Conservation (phyloP, 208 protist genomes). For the Trypanosoma cruzi region DNA sequence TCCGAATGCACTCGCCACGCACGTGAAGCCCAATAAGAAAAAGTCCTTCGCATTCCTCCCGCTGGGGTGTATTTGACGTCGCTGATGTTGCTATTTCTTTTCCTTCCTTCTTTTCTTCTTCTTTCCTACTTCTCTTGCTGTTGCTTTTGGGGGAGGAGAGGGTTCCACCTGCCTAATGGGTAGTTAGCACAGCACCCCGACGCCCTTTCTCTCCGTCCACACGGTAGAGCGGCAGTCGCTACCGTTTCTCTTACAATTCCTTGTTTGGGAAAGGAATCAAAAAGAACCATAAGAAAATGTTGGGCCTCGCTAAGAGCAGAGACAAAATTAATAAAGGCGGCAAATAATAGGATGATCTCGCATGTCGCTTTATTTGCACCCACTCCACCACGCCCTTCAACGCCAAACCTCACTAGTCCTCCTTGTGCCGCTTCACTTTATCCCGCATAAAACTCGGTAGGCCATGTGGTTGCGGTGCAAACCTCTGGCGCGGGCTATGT, state of each 20-base stretch:
- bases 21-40: conserved; percentile 22
- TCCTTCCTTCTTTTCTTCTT: conserved; percentile 5
- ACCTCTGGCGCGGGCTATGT: conserved; percentile 3
- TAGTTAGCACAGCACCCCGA: not conserved
- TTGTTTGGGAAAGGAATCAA: not conserved
- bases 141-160: not conserved
- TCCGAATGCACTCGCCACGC: conserved; percentile 66
- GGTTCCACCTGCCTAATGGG: too few relatives aligned
- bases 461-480: not conserved
- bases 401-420: conserved; percentile 1
- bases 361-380: not conserved
- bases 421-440: conserved; percentile 2
- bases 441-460: conserved; percentile 1
- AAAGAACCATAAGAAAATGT: not conserved
- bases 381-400: not conserved
- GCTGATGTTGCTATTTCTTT: not conserved
- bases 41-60: conserved; percentile 11
- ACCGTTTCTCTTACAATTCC: not conserved
- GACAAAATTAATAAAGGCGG: not conserved
- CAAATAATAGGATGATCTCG: not conserved
- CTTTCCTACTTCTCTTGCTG: not conserved
- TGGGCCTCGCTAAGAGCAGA: not conserved
- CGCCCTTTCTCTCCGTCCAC: not conserved
- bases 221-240: not conserved
- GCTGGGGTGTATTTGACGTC: not conserved